Evolutionary conservation across 768 basidiomycete genomes (phyloP).

Genomic region (Botryobasidium botryosum): DNA sequence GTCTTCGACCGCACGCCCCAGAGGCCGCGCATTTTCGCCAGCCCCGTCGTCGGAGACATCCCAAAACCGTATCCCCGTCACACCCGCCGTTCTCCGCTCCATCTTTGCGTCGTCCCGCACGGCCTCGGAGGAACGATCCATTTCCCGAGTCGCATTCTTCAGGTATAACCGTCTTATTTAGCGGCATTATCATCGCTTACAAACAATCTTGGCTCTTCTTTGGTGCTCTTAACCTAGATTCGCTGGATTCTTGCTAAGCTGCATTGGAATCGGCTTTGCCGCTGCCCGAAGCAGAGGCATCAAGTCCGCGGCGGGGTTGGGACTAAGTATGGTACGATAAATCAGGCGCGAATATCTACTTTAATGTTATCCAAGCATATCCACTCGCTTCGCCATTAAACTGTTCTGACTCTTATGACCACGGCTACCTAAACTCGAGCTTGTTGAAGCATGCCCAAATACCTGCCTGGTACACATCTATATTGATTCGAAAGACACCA

Average conservation of each 20-base stretch:
- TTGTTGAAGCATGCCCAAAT: too few relatives aligned
- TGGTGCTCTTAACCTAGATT: slow-evolving; percentile 32
- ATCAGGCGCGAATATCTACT: too few relatives aligned
- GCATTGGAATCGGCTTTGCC: slow-evolving; percentile 57
- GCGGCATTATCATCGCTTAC: not conserved
- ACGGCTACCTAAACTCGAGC: too few relatives aligned
- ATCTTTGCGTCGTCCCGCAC: slow-evolving; percentile 79
- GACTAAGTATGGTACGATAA: too few relatives aligned
- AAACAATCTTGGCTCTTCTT: not conserved
- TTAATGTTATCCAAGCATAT: too few relatives aligned
- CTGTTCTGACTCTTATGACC: too few relatives aligned
- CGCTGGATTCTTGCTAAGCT: slow-evolving; percentile 67
- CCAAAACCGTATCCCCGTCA: slow-evolving; percentile 46
- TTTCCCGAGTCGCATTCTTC: slow-evolving; percentile 77
- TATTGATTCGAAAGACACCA: too few relatives aligned
- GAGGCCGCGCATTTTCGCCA: too few relatives aligned
- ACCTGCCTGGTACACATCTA: too few relatives aligned
- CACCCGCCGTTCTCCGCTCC: slow-evolving; percentile 61
- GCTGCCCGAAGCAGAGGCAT: slow-evolving; percentile 57
- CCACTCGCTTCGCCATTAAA: too few relatives aligned
- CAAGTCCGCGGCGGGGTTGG: slow-evolving; percentile 18
- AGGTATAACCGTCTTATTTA: slow-evolving; percentile 29
- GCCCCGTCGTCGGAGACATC: too few relatives aligned
- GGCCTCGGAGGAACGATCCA: slow-evolving; percentile 62
- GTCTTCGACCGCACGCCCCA: too few relatives aligned